A percentile compares a stretch with the other conserved stretches of the same genome.
Conservation (phyloP, 2,329 filamentous ascomycete genomes). For the Ophiobolus disseminans region DNA sequence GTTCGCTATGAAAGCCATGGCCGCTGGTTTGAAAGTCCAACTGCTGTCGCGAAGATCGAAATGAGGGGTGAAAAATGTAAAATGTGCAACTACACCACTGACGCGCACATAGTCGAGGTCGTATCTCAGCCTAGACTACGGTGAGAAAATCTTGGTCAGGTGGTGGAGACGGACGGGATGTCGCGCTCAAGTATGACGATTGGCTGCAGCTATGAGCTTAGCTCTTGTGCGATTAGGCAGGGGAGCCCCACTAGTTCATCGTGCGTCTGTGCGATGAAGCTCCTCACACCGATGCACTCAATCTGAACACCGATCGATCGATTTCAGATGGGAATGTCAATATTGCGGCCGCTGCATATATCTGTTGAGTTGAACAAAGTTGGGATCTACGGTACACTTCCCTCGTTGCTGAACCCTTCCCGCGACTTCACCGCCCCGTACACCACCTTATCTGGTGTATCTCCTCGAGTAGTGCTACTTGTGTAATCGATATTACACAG, state of each 20-base stretch:
- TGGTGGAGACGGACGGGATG: conserved; percentile 9
- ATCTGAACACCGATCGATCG: neutral
- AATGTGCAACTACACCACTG: neutral
- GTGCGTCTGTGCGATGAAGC: conserved; percentile 1
- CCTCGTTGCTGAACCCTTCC: too few relatives aligned
- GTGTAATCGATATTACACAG: too few relatives aligned
- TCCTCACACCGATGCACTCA: too few relatives aligned
- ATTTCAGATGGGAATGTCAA: too few relatives aligned
- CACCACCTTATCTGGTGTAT: too few relatives aligned
- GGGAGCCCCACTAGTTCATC: conserved; percentile 14
- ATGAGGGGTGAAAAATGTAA: neutral
- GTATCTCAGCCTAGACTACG: neutral
- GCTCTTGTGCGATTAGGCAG: conserved; percentile 17
- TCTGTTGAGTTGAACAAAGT: too few relatives aligned
- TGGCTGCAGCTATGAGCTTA: conserved; percentile 20
- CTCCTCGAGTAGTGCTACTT: too few relatives aligned
- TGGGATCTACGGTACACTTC: too few relatives aligned
- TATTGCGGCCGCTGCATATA: too few relatives aligned
- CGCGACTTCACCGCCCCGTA: too few relatives aligned
- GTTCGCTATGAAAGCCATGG: conserved; percentile 20
- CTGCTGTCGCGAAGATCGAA: neutral
- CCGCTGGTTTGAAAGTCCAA: neutral
- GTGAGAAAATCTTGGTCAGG: conserved; percentile 22
- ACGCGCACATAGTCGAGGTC: neutral
- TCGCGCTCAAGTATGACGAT: conserved; percentile 22